phyloP scores from a whole-genome alignment of 208 protist genomes.

The Acanthamoeba triangularis region DNA sequence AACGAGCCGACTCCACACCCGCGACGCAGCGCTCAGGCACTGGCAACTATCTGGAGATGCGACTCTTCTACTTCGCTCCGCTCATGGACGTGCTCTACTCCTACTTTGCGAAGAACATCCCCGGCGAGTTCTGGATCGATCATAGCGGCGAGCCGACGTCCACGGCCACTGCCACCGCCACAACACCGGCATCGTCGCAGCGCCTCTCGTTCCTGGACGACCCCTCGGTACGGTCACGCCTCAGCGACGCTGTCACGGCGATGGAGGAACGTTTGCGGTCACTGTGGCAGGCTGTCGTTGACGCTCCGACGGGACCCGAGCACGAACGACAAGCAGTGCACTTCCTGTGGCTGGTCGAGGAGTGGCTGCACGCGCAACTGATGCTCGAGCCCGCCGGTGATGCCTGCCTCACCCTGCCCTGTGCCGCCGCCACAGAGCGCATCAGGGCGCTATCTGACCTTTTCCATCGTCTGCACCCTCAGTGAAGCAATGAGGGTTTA shows the following conservation, averaged over 20 bases:
- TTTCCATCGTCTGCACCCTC: no score
- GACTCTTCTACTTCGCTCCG: constrained; percentile 31
- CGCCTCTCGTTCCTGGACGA: constrained; percentile 12
- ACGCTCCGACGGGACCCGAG: neutral
- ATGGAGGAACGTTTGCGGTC: neutral
- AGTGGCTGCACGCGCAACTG: constrained; percentile 16
- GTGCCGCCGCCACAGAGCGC: no score
- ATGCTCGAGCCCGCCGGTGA: neutral
- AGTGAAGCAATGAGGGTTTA: no score
- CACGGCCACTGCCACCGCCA: neutral
- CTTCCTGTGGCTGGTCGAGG: constrained; percentile 62
- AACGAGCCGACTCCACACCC: neutral
- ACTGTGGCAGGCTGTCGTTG: neutral
- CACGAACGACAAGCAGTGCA: neutral
- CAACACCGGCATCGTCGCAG: neutral
- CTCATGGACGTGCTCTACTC: constrained; percentile 54
- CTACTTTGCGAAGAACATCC: constrained; percentile 74
- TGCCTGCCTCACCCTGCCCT: no score
- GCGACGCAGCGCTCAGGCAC: neutral
- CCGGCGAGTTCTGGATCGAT: constrained; percentile 69
- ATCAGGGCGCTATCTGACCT: no score
- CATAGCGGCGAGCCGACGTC: neutral
- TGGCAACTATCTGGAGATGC: constrained; percentile 37
- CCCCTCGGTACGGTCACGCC: neutral
- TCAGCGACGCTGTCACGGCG: neutral